phyloP scores from a whole-genome alignment of 805 yeast species.

The Dipodascus albidus region DNA sequence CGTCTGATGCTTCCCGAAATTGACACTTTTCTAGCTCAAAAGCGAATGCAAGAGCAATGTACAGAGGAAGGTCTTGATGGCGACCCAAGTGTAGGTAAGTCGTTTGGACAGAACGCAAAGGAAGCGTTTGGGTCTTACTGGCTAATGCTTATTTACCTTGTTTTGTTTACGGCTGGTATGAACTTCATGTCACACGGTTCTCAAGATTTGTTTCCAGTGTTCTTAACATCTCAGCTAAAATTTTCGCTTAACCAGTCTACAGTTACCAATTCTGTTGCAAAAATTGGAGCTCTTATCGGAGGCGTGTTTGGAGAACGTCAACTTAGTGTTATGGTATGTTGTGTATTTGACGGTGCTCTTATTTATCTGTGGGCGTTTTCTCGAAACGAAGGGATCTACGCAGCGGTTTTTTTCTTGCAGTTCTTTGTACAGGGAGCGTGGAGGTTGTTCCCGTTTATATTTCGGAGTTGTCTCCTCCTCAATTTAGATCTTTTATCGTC shows the following conservation, averaged over 20 bases:
- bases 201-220: conserved; percentile 62
- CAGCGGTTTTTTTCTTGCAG: conserved; percentile 53
- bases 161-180: conserved; percentile 55
- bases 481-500: conserved; percentile 47
- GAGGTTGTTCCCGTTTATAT: conserved; percentile 64
- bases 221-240: conserved; percentile 41
- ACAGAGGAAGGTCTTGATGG: conserved; percentile 9
- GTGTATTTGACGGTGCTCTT: conserved; percentile 45
- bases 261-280: conserved; percentile 50
- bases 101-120: conserved; percentile 24
- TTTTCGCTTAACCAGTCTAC: conserved; percentile 38
- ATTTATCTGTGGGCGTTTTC: conserved; percentile 51
- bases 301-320: conserved; percentile 56
- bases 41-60: conserved; percentile 12
- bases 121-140: conserved; percentile 39
- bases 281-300: conserved; percentile 57
- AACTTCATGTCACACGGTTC: conserved; percentile 67
- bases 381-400: conserved; percentile 38
- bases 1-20: conserved; percentile 52
- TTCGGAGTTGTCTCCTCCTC: conserved; percentile 54
- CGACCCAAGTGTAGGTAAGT: conserved; percentile 5
- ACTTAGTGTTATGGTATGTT: conserved; percentile 38
- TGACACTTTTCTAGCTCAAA: conserved; percentile 33
- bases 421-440: conserved; percentile 62
- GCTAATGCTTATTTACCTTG: conserved; percentile 46